phyloP scores from a whole-genome alignment of 73 alveolate species.

The Paramecium tetraurelia region DNA sequence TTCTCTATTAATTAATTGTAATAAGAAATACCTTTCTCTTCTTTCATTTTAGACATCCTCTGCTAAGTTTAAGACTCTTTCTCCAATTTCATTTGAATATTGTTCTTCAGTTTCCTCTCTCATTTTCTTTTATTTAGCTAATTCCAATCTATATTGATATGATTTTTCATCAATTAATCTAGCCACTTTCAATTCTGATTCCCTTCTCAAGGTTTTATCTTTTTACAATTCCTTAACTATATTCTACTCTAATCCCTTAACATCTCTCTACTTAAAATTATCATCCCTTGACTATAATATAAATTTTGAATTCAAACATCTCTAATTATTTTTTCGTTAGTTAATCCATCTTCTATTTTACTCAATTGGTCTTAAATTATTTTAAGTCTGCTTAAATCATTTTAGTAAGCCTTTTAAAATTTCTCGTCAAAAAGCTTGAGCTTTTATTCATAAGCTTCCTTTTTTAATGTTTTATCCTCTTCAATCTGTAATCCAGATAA shows the following conservation, averaged over 20 bases:
- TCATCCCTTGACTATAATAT: neutral
- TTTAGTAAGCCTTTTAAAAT: neutral
- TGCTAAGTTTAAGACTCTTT: constrained; percentile 1
- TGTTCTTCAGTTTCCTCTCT: constrained; percentile 69
- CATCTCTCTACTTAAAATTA: neutral
- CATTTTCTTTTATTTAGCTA: constrained; percentile 78
- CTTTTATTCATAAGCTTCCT: constrained; percentile 17
- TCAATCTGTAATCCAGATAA: constrained; percentile 21
- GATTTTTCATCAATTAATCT: constrained; percentile 75
- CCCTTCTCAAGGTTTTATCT: constrained; percentile 62
- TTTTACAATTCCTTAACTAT: neutral
- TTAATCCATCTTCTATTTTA: constrained; percentile 23
- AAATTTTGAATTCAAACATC: neutral
- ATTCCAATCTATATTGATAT: constrained; percentile 67
- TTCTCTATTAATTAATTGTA: neutral
- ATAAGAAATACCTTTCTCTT: constrained; percentile 68
- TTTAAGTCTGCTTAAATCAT: constrained; percentile 1
- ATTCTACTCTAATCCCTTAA: neutral
- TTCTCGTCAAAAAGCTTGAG: constrained; percentile 4
- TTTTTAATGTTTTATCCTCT: constrained; percentile 33
- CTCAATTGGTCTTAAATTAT: neutral
- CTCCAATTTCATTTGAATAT: constrained; percentile 38
- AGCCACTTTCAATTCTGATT: constrained; percentile 69
- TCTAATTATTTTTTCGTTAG: constrained; percentile 31
- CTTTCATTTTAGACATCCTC: constrained; percentile 60